A percentile compares a stretch with the other conserved stretches of the same genome.
phyloP scores from a whole-genome alignment of 331 rosid genomes.

The Pyrus hybrid region DNA sequence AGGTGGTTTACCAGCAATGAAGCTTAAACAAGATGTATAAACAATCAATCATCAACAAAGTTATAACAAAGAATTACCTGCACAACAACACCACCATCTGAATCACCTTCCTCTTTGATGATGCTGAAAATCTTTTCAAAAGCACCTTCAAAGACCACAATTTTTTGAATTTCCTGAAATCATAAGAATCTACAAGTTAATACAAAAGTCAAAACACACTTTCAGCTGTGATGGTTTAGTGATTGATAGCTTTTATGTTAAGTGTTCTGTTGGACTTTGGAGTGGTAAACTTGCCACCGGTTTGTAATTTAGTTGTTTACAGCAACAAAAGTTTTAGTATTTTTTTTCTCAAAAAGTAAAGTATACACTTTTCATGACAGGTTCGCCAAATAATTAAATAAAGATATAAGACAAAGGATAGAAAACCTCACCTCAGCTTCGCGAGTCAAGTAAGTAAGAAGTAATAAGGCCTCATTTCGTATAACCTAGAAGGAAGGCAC shows the following conservation, averaged over 20 bases:
- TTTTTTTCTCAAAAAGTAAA: background rate
- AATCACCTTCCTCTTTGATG: constrained; percentile 83
- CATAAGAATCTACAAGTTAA: background rate
- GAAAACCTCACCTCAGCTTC: constrained; percentile 78
- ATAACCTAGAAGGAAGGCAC: constrained; percentile 51
- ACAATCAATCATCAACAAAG: background rate
- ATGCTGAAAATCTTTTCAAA: constrained; percentile 90
- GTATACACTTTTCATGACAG: constrained; percentile 13
- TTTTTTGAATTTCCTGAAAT: constrained; percentile 75
- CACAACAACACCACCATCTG: constrained; percentile 95
- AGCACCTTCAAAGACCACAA: constrained; percentile 91
- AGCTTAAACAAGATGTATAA: constrained; percentile 9
- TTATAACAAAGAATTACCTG: constrained; percentile 36
- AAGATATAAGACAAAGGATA: background rate
- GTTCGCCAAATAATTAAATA: constrained; percentile 19
- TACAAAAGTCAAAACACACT: background rate
- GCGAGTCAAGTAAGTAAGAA: constrained; percentile 79
- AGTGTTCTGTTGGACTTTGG: background rate
- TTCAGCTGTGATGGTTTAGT: constrained; percentile 5
- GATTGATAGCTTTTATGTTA: background rate
- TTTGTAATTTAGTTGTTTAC: background rate
- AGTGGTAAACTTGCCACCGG: background rate
- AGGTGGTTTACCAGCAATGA: background rate
- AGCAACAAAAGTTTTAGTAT: background rate
- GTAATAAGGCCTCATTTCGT: constrained; percentile 83